These are phyloP conservation scores for Caryopteris hybrid DNA, from an alignment of 305 asterid species.

Conservation along the genomic window DNA sequence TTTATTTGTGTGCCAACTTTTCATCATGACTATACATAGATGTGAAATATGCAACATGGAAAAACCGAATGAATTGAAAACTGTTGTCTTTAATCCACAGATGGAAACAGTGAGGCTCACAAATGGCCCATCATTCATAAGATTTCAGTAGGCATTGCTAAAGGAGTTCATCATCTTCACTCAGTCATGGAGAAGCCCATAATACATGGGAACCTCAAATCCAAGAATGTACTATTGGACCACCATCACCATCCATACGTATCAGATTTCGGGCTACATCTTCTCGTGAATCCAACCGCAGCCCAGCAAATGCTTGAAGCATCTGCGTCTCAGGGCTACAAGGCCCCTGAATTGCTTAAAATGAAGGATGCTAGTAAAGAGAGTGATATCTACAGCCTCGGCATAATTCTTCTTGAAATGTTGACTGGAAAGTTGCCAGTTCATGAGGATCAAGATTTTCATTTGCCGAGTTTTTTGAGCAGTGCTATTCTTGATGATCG, in stretches of 20 bases:
- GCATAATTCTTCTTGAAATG: slow-evolving; percentile 58
- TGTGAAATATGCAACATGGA: no score
- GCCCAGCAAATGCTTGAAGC: slow-evolving; percentile 67
- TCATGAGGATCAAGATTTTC: slow-evolving; percentile 39
- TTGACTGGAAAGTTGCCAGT: slow-evolving; percentile 53
- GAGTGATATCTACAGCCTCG: slow-evolving; percentile 62
- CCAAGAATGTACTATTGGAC: slow-evolving; percentile 59
- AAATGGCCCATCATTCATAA: slow-evolving; percentile 55
- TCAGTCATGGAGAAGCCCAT: slow-evolving; percentile 41
- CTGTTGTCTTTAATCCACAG: slow-evolving; percentile 28
- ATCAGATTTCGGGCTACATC: slow-evolving; percentile 66
- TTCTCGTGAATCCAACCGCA: slow-evolving; percentile 53
- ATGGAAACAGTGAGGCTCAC: slow-evolving; percentile 45
- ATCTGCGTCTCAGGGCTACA: slow-evolving; percentile 62
- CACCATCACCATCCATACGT: slow-evolving; percentile 43
- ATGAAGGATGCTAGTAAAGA: slow-evolving; percentile 53
- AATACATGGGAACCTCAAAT: slow-evolving; percentile 71
- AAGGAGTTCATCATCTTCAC: slow-evolving; percentile 59
- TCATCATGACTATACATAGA: no score
- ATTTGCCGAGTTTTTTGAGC: slow-evolving; percentile 43
- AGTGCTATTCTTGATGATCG: slow-evolving; percentile 48
- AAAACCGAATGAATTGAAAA: background rate
- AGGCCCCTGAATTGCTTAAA: slow-evolving; percentile 67
- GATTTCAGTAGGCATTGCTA: slow-evolving; percentile 56
- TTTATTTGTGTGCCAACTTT: no score